Base-by-base conservation (phyloP, 345 rosid genomes). In the Reutealis trisperma region DNA sequence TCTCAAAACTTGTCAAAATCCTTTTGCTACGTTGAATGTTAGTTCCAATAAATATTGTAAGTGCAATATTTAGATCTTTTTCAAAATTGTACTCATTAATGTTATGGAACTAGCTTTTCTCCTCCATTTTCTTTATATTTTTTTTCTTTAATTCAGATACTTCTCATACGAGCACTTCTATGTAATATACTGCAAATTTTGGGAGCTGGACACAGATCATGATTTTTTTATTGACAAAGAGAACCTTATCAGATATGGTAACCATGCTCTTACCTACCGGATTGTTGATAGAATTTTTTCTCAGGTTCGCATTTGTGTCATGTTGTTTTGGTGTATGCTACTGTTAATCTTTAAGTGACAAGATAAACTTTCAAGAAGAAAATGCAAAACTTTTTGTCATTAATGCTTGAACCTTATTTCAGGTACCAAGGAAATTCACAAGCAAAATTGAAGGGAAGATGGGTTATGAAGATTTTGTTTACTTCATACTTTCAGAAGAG, bases 131-230 rank as follows among this genome's bases (percentile, higher is more conserved):
- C 34, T 67, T 32, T 22, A 14, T 1, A 34, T 11, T 11, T n/a
- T n/a, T 44, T 44, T 59, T 55, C 25, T 16, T 68, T 19, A 24
- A 10, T 45, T 68, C 85, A 94, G 98, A 86, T 93, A 93, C 84
- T 94, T 94, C 81, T 94, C 98, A 0, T 94, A 94, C 82, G 98
- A 94, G 75, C 98, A 94, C 83, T 94, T 94, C 79, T 94, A 94
- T 49, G 97, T 94, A 62, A 94, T 94, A 85, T 94, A 94, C 89
- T 94, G 98, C 95, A 94, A 93, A 87, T 94, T 93, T 77, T 94
- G 98, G 98, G 98, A 94, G 92, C 90, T 94, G 63, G 98, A 94
- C 82, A 88, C 93, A 25, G 98, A 94, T 79, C 97, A 94, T 81
- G 98, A 94, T 89, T 94, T 94, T 85, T 85, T 89, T 79, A 93